phyloP scores from a whole-genome alignment of 1,139 yeast genomes.

The Geotrichum citri-aurantii region DNA sequence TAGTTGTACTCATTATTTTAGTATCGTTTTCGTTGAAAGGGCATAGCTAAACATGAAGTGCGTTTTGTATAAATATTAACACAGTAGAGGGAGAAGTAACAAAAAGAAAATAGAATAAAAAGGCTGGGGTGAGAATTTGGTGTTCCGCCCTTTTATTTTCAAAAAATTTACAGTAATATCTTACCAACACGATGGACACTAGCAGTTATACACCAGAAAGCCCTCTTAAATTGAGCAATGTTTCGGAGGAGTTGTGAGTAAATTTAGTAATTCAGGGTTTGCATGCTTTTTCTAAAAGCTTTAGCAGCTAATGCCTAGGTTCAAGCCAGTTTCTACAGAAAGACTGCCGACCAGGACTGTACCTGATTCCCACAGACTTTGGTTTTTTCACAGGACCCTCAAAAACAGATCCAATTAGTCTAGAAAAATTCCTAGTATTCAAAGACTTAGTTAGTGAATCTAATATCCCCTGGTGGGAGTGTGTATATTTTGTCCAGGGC shows the following conservation, averaged over 20 bases:
- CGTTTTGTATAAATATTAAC: background rate
- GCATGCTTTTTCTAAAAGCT: background rate
- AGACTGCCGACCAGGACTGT: slow-evolving; percentile 15
- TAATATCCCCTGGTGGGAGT: slow-evolving; percentile 6
- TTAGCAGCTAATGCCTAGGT: background rate
- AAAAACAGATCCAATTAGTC: background rate
- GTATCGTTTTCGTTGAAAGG: background rate
- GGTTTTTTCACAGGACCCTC: background rate
- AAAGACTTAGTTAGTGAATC: slow-evolving; percentile 1
- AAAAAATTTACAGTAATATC: background rate
- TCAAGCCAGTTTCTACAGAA: slow-evolving; percentile 10
- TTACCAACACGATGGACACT: background rate
- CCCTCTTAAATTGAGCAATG: slow-evolving; percentile 8
- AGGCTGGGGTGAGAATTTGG: background rate
- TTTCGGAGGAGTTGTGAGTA: slow-evolving; percentile 14
- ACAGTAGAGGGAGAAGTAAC: background rate
- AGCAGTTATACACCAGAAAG: background rate
- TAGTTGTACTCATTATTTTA: slow-evolving; percentile 1
- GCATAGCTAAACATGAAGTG: background rate
- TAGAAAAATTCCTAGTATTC: background rate
- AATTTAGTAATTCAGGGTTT: background rate
- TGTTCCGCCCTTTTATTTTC: background rate
- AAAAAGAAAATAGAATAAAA: background rate
- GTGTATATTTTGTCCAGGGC: slow-evolving; percentile 16
- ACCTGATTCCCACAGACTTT: slow-evolving; percentile 12